phyloP scores from a whole-genome alignment of 1,284 basidiomycete genomes.

The Rhodotorula mucilaginosa region DNA sequence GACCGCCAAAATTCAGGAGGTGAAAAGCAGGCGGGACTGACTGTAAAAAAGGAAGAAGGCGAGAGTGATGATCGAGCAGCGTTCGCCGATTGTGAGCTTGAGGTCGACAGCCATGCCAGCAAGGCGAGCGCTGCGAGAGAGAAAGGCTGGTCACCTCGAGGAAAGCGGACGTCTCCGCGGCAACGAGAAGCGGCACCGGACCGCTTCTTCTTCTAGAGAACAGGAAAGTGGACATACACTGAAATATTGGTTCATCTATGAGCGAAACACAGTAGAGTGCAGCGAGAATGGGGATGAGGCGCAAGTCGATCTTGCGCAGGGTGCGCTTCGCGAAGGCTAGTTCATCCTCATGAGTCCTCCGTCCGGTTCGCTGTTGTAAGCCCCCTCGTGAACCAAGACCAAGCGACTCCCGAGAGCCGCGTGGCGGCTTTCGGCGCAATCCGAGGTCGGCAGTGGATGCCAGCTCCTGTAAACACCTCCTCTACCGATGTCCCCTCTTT shows the following conservation, averaged over 20 bases:
- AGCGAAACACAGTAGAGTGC: constrained; percentile 49
- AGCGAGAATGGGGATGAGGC: constrained; percentile 49
- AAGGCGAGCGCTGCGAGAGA: constrained; percentile 42
- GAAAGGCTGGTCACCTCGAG: too few species aligned
- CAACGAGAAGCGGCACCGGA: background rate
- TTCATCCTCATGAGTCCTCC: background rate
- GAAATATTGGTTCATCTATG: constrained; percentile 34
- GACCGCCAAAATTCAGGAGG: too few species aligned
- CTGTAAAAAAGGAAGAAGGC: constrained; percentile 51
- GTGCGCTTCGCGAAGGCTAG: constrained; percentile 1
- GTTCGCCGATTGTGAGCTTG: constrained; percentile 46
- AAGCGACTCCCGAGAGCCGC: too few species aligned
- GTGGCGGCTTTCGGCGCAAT: too few species aligned
- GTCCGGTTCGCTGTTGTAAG: too few species aligned
- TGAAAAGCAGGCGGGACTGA: background rate
- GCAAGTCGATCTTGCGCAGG: constrained; percentile 47
- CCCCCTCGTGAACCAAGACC: too few species aligned
- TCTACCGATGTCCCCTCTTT: too few species aligned
- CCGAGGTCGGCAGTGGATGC: too few species aligned
- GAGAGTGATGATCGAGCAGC: constrained; percentile 44
- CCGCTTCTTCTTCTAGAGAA: too few species aligned
- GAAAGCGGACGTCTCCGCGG: too few species aligned
- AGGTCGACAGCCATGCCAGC: constrained; percentile 47
- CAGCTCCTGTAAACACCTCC: too few species aligned
- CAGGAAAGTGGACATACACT: too few species aligned